Evolutionary conservation across 2,329 filamentous ascomycete species (phyloP).

Genomic region (Beauveria rudraprayagi): DNA sequence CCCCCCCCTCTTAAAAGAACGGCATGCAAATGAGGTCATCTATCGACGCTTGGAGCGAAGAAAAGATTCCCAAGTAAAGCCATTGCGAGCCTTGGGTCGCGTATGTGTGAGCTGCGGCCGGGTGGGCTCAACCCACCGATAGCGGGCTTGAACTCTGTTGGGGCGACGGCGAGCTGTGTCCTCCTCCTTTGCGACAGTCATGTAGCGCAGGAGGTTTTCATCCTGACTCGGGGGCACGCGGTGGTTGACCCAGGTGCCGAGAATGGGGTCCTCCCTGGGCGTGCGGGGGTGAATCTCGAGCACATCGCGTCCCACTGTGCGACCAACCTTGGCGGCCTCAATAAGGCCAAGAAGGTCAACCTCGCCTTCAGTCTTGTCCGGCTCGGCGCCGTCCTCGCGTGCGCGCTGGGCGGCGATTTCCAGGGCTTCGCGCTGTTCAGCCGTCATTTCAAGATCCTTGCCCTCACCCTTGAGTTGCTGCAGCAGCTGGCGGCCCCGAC

Average conservation of each 20-base stretch:
- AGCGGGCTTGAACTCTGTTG: slow-evolving; percentile 5
- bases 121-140: slow-evolving; percentile 17
- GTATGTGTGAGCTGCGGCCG: slow-evolving; percentile 12
- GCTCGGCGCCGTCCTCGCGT: slow-evolving; percentile 2
- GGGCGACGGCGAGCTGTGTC: neutral
- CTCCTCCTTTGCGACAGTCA: slow-evolving; percentile 13
- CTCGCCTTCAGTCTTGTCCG: slow-evolving; percentile 11
- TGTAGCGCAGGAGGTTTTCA: slow-evolving; percentile 22
- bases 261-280: slow-evolving; percentile 29
- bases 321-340: slow-evolving; percentile 23
- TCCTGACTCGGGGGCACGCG: slow-evolving; percentile 34
- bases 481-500: slow-evolving; percentile 9
- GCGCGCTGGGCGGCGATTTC: slow-evolving; percentile 9
- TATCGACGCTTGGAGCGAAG: slow-evolving; percentile 20
- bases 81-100: slow-evolving; percentile 7
- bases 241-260: slow-evolving; percentile 21
- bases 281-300: slow-evolving; percentile 35
- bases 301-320: slow-evolving; percentile 19
- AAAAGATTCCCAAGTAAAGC: slow-evolving; percentile 18
- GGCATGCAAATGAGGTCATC: neutral
- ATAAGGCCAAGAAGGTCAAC: slow-evolving; percentile 26
- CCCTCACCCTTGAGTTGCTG: slow-evolving; percentile 13
- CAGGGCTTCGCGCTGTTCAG: slow-evolving; percentile 16
- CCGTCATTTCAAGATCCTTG: slow-evolving; percentile 16
- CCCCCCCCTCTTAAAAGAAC: neutral